Conservation (phyloP, 208 protist species). For the Trypanosoma vivax region DNA sequence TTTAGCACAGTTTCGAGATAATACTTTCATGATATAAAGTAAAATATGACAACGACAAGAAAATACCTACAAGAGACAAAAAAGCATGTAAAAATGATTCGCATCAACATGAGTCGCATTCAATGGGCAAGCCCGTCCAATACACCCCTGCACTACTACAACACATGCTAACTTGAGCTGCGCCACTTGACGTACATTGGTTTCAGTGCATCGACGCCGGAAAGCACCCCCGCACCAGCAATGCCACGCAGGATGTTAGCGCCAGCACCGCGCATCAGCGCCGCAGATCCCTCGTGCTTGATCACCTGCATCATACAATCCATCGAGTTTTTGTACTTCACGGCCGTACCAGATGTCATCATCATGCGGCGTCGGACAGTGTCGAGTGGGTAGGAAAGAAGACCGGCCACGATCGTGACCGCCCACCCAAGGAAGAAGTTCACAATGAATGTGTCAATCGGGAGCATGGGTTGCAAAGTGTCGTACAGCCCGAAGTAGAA, state of each 20-base stretch:
- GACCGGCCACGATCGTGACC: constrained; percentile 61
- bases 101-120: too few relatives aligned
- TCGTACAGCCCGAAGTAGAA: constrained; percentile 97
- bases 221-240: constrained; percentile 71
- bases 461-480: constrained; percentile 61
- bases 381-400: constrained; percentile 95
- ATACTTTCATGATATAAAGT: too few relatives aligned
- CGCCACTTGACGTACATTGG: constrained; percentile 65
- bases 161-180: constrained; percentile 8
- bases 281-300: constrained; percentile 42
- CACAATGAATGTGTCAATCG: constrained; percentile 58
- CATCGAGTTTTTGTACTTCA: constrained; percentile 72
- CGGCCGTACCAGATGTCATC: constrained; percentile 82
- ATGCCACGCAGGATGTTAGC: constrained; percentile 77
- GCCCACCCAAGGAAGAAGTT: constrained; percentile 70
- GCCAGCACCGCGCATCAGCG: constrained; percentile 62
- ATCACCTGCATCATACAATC: constrained; percentile 56
- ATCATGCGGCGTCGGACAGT: constrained; percentile 96
- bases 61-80: too few relatives aligned
- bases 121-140: too few relatives aligned
- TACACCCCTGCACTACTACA: background rate
- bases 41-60: too few relatives aligned
- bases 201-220: constrained; percentile 77
- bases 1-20: too few relatives aligned
- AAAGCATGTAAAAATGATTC: too few relatives aligned